phyloP scores from a whole-genome alignment of 306 rosid genomes.

The Dalbergia cultrata region DNA sequence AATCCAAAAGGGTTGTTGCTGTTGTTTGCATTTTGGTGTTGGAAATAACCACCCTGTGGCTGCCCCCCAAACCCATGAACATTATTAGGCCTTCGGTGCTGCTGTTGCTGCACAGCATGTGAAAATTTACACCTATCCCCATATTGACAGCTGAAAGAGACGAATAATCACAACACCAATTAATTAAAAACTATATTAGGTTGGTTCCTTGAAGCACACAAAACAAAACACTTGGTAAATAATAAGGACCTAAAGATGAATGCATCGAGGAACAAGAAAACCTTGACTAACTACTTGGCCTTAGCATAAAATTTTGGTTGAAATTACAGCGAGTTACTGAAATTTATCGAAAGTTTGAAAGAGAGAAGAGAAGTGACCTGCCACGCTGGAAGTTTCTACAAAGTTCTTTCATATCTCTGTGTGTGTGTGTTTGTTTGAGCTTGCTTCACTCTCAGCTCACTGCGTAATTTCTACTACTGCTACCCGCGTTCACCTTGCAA shows the following conservation, averaged over 20 bases:
- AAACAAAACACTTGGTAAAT: not conserved
- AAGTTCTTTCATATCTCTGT: slow-evolving; percentile 3
- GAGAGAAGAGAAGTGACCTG: slow-evolving; percentile 31
- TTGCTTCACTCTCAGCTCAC: not conserved
- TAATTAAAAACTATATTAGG: not conserved
- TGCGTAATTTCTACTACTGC: not conserved
- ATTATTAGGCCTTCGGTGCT: slow-evolving; percentile 57
- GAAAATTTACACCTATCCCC: slow-evolving; percentile 78
- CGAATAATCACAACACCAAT: not conserved
- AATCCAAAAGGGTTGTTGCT: slow-evolving; percentile 57
- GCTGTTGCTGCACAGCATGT: slow-evolving; percentile 62
- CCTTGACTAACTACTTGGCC: too few species aligned
- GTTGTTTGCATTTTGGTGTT: slow-evolving; percentile 42
- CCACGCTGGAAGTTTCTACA: slow-evolving; percentile 55
- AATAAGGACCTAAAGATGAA: not conserved
- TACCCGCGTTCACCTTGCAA: not conserved
- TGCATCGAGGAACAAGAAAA: too few species aligned
- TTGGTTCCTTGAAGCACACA: not conserved
- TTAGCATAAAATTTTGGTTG: not conserved
- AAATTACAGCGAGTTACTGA: not conserved
- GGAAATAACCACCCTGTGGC: slow-evolving; percentile 16
- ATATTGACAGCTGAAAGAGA: slow-evolving; percentile 70
- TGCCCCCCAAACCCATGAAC: slow-evolving; percentile 45
- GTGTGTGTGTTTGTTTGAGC: not conserved
- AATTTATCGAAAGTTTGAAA: not conserved